A percentile compares a stretch with the other conserved stretches of the same genome.
phyloP scores from a whole-genome alignment of 2,329 filamentous ascomycete genomes.

The Aschersonia sp. region DNA sequence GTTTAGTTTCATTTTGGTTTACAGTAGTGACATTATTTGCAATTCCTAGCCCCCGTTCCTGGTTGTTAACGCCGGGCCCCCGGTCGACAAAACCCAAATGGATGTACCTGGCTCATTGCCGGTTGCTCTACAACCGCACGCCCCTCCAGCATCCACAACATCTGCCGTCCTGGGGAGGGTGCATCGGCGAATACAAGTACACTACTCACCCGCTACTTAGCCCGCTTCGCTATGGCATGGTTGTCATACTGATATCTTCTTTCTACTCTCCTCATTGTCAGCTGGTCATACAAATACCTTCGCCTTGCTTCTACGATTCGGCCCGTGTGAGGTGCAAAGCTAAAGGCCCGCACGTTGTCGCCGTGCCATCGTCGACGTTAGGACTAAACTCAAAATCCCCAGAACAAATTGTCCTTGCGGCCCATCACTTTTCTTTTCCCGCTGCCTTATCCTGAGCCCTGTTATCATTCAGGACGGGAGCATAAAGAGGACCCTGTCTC shows the following conservation, averaged over 20 bases:
- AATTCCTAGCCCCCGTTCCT: constrained; percentile 21
- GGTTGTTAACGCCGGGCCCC: constrained; percentile 19
- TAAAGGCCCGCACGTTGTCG: constrained; percentile 1
- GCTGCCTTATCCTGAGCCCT: neutral
- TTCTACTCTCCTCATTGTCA: constrained; percentile 1
- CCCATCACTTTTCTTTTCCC: neutral
- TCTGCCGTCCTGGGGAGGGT: constrained; percentile 25
- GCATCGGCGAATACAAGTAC: constrained; percentile 27
- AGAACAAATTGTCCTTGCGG: neutral
- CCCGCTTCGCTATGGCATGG: constrained; percentile 6
- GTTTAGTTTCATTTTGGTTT: constrained; percentile 4
- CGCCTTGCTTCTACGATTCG: constrained; percentile 1
- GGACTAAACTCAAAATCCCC: neutral
- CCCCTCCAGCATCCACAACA: constrained; percentile 19
- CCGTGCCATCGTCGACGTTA: neutral
- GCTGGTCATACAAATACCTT: constrained; percentile 1
- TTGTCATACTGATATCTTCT: constrained; percentile 2
- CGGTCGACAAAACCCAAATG: constrained; percentile 10
- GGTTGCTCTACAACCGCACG: constrained; percentile 30
- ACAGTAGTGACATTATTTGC: constrained; percentile 1
- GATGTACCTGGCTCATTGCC: constrained; percentile 28
- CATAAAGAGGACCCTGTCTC: neutral
- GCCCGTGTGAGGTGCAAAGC: constrained; percentile 3
- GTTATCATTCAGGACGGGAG: no score
- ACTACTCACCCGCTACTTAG: constrained; percentile 26